Evolutionary conservation across 148 eudicot species (phyloP), one percentile per base, ranked within the genome.

Genomic region (Polygonum maritimum): DNA sequence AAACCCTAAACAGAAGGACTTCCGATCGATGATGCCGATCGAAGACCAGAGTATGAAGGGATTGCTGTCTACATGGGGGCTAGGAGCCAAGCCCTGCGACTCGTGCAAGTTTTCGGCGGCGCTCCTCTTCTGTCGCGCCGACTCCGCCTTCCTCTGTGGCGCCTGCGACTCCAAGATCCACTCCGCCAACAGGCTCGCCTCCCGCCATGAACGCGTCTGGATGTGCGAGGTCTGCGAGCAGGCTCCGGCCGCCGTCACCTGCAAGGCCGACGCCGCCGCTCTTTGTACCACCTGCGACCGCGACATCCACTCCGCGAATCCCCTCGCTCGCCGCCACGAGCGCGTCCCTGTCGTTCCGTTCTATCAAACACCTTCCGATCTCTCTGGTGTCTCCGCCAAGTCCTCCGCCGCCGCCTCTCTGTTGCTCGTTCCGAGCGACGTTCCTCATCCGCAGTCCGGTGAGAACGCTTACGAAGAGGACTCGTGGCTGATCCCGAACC

Each of bases 171-270:
- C 84, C 63, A 83, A 83, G 36, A 69, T 92, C 71, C 97, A 90
- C 79, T 81, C 80, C 36, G 79, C 81, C 1, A 79, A 65, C 80
- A 79, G 77, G 51, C 81, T 79, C 9, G 84, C 84, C 11, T 82
- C 83, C 15, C 81, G 86, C 26, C 97, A 92, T 76, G 91, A 86
- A 69, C 88, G 92, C 18, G 91, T 92, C 35, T 87, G 90, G 91
- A 76, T 92, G 70, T 92, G 97, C 74, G 97, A 92, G 76, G 95
- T 92, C 0, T 92, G 97, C 55, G 97, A 90, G 79, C 91, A 88
- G 74, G 84, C 91, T 0, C 95, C 97, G 5, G 97, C 97, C 0
- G 79, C 76, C 19, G 84, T 92, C 82, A 81, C 89, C 26, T 92
- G 97, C 77, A 88, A 89, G 79, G 97, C 95, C 18, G 94, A 92